A percentile compares a stretch with the other conserved stretches of the same genome.
Evolutionary conservation across 2,329 filamentous ascomycete genomes (phyloP).

Genomic region (Alternaria atra): DNA sequence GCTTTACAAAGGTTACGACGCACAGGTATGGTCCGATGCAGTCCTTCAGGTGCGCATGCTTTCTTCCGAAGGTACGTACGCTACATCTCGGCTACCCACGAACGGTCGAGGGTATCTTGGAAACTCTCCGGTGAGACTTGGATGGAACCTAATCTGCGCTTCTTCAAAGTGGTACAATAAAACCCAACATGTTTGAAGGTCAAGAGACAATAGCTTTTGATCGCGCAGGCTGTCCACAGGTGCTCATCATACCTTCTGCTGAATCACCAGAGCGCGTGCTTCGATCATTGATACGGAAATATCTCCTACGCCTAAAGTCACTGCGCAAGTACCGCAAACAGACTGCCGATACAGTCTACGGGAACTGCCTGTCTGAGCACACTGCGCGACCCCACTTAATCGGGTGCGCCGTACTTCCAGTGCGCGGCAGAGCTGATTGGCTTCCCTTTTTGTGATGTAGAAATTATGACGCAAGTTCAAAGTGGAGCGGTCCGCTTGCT

Average conservation of each 20-base stretch:
- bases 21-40: neutral
- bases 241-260: too few species aligned
- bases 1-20: neutral
- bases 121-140: conserved; percentile 1
- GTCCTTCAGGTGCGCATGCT: neutral
- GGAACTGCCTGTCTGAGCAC: neutral
- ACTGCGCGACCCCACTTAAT: conserved; percentile 1
- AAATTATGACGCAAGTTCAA: neutral
- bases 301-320: neutral
- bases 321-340: neutral
- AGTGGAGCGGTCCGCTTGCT: neutral
- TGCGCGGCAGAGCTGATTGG: neutral
- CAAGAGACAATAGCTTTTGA: too few species aligned
- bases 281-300: neutral
- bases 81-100: neutral
- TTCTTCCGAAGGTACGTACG: neutral
- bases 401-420: neutral
- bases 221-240: too few species aligned
- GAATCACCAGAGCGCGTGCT: too few species aligned
- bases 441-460: neutral
- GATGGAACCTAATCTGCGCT: neutral
- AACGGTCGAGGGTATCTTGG: neutral
- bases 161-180: neutral
- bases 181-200: too few species aligned
- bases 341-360: conserved; percentile 3